Conservation (phyloP, 768 basidiomycete genomes). For the Pilatotrama ljubarskyi region DNA sequence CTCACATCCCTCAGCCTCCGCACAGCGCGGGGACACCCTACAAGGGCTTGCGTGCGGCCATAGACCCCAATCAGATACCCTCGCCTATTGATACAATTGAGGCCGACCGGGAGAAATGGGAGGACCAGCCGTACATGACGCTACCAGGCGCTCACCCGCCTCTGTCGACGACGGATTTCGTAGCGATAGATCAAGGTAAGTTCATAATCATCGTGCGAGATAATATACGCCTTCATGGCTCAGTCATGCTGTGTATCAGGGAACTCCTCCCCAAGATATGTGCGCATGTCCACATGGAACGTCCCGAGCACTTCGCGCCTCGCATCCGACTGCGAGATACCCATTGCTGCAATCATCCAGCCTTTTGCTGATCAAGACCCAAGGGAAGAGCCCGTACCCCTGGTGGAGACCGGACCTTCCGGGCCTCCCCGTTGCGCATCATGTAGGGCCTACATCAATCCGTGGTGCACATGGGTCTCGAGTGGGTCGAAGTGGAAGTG, state of each 20-base stretch:
- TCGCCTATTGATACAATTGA: slow-evolving; percentile 82
- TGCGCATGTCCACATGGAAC: slow-evolving; percentile 88
- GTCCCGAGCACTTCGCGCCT: slow-evolving; percentile 80
- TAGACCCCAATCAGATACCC: slow-evolving; percentile 90
- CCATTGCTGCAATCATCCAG: slow-evolving; percentile 82
- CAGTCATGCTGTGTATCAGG: slow-evolving; percentile 40
- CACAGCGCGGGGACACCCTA: slow-evolving; percentile 56
- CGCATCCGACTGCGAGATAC: slow-evolving; percentile 78
- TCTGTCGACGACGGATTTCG: slow-evolving; percentile 81
- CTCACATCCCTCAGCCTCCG: slow-evolving; percentile 55
- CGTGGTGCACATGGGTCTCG: slow-evolving; percentile 85
- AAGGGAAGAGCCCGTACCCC: slow-evolving; percentile 76
- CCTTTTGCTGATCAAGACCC: slow-evolving; percentile 85
- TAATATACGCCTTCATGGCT: too few relatives aligned
- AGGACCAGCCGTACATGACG: slow-evolving; percentile 66
- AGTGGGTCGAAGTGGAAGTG: slow-evolving; percentile 90
- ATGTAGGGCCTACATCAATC: slow-evolving; percentile 91
- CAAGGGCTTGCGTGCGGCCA: slow-evolving; percentile 65
- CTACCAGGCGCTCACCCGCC: slow-evolving; percentile 68
- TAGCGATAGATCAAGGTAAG: slow-evolving; percentile 88
- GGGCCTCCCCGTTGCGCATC: slow-evolving; percentile 84
- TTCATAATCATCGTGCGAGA: background rate
- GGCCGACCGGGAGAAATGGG: slow-evolving; percentile 77
- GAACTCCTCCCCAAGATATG: slow-evolving; percentile 89
- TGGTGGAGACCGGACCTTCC: slow-evolving; percentile 65